A percentile compares a stretch with the other conserved stretches of the same genome.
Conservation (phyloP, 2,329 filamentous ascomycete genomes). For the Stachybotrys echinatus region DNA sequence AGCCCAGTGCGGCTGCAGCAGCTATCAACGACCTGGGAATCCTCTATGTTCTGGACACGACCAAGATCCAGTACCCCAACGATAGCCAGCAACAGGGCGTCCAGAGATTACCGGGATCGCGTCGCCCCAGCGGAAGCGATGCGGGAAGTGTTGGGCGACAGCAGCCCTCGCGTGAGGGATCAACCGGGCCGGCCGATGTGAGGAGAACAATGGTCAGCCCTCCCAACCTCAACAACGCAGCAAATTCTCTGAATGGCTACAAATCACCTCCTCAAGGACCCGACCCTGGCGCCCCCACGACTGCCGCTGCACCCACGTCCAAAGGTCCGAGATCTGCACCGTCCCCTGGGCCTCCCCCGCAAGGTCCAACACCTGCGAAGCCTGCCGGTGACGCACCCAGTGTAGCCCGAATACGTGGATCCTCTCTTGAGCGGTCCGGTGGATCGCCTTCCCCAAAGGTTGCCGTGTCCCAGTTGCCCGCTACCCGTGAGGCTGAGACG, state of each 20-base stretch:
- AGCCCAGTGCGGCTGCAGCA: constrained; percentile 81
- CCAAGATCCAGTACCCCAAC: constrained; percentile 93
- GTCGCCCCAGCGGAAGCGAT: constrained; percentile 38
- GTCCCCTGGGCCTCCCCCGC: constrained; percentile 45
- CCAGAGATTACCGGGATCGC: constrained; percentile 29
- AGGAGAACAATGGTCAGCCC: constrained; percentile 40
- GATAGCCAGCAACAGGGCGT: constrained; percentile 44
- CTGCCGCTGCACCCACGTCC: constrained; percentile 27
- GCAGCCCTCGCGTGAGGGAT: constrained; percentile 43
- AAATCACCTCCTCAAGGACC: constrained; percentile 31
- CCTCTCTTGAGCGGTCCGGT: constrained; percentile 41
- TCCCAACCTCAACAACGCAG: constrained; percentile 24
- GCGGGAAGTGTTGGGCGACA: constrained; percentile 24
- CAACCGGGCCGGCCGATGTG: constrained; percentile 43
- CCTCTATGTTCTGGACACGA: constrained; percentile 88
- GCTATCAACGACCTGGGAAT: constrained; percentile 81
- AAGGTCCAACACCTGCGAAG: constrained; percentile 46
- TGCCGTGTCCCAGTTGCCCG: constrained; percentile 32
- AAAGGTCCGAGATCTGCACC: constrained; percentile 31
- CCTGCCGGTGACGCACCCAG: constrained; percentile 35
- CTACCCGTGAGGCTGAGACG: constrained; percentile 30
- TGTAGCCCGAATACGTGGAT: constrained; percentile 39
- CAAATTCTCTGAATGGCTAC: constrained; percentile 30
- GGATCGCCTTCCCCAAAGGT: constrained; percentile 30
- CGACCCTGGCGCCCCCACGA: constrained; percentile 30